Base-by-base conservation (phyloP, 1,139 yeast species). In the Candida anutae region DNA sequence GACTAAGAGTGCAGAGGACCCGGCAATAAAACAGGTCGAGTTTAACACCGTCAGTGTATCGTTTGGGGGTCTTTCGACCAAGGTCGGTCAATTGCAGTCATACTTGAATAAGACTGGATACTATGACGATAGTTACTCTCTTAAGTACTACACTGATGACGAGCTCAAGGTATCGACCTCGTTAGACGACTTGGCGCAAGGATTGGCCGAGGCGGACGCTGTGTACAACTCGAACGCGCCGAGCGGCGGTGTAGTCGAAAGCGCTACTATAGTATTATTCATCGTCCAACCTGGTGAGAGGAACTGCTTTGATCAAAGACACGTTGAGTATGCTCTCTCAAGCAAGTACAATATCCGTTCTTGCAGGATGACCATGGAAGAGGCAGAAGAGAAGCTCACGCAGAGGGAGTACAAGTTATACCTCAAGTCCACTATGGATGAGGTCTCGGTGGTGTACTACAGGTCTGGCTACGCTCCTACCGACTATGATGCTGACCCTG, bases 41-140 rank as follows among this genome's bases (percentile, higher is more conserved):
- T 90, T 88, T 60, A 90, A 90, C 53, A 87, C 98, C 1, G 88
- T 90, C 3, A 81, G 95, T 44, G 95, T 90, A 2, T 87, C 97
- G 1, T 90, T 90, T 62, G 96, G 94, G 14, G 96, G 94, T 0
- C 64, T 90, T 30, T 80, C 95, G 1, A 55, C 85, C 10, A 81
- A 79, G 47, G 88, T 85, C 13, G 83, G 94, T 13, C 65, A 73
- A 42, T 60, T 84, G 34, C 98, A 90, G 52, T 57, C 67, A 21
- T 83, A 67, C 42, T 57, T 80, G 45, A 79, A 80, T 44, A 50
- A 57, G 5, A 48, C 62, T 8, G 87, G 85, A 4, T 53, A 53
- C 10, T 81, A 79, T 42, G 65, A 63, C 29, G 37, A 46, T 10
- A 38, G 45, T 13, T 27, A 22, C 17, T 60, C 62, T 3, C 47